phyloP scores from a whole-genome alignment of 495 filamentous ascomycete genomes.

The Aspergillus avenaceus region DNA sequence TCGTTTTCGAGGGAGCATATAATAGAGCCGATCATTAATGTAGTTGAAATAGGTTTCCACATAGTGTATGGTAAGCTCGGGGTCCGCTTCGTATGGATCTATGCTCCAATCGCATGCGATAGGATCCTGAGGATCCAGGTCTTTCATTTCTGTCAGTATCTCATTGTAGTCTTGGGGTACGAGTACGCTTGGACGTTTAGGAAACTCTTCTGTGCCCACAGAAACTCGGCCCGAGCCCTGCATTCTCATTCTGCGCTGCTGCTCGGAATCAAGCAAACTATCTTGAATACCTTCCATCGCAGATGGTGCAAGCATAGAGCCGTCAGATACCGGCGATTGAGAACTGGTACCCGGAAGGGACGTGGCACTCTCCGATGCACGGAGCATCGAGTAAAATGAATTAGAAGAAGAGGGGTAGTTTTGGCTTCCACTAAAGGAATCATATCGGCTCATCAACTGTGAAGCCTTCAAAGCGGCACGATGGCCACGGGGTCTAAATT shows the following conservation, averaged over 20 bases:
- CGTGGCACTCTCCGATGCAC: slow-evolving; percentile 32
- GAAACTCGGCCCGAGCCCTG: slow-evolving; percentile 16
- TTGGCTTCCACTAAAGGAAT: slow-evolving; percentile 14
- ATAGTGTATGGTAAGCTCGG: slow-evolving; percentile 43
- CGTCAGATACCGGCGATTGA: slow-evolving; percentile 36
- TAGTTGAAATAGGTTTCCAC: slow-evolving; percentile 53
- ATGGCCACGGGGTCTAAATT: slow-evolving; percentile 37
- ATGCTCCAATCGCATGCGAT: slow-evolving; percentile 55
- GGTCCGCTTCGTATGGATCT: slow-evolving; percentile 57
- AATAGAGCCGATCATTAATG: slow-evolving; percentile 49
- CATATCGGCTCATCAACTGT: slow-evolving; percentile 19
- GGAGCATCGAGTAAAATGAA: slow-evolving; percentile 29
- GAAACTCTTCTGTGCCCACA: slow-evolving; percentile 11
- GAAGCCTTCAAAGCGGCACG: slow-evolving; percentile 28
- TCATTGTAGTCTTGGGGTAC: slow-evolving; percentile 28
- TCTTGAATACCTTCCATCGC: slow-evolving; percentile 25
- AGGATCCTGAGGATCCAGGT: slow-evolving; percentile 36
- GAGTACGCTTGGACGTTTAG: slow-evolving; percentile 6
- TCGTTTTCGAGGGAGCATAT: slow-evolving; percentile 52
- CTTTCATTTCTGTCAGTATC: slow-evolving; percentile 31
- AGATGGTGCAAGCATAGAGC: slow-evolving; percentile 26
- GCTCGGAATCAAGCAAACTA: slow-evolving; percentile 23
- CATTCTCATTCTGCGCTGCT: slow-evolving; percentile 16
- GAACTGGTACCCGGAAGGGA: slow-evolving; percentile 33
- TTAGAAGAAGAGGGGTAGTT: slow-evolving; percentile 28